Percentiles rank a stretch among this genome's conserved stretches.
Conservation (phyloP, 1,139 yeast species). For the Sugiyamaella novakii region DNA sequence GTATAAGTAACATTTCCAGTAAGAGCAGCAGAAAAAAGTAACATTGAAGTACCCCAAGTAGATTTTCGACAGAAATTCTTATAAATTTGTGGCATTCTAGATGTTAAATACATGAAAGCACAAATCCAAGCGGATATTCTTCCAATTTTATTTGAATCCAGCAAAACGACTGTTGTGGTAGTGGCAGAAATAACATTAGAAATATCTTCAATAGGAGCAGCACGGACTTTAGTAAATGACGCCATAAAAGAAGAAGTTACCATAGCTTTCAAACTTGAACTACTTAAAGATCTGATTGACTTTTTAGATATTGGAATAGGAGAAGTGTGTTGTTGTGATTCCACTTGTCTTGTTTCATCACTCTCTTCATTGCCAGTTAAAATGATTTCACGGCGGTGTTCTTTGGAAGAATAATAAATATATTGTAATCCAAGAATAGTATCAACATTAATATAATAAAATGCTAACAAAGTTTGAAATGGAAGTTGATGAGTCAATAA, state of each 20-base stretch:
- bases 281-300: conserved; percentile 11
- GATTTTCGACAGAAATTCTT: conserved; percentile 76
- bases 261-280: conserved; percentile 28
- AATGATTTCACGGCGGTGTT: conserved; percentile 26
- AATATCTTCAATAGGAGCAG: conserved; percentile 26
- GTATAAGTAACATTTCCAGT: conserved; percentile 83
- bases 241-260: conserved; percentile 38
- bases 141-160: conserved; percentile 46
- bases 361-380: conserved; percentile 9
- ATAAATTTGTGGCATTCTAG: conserved; percentile 82
- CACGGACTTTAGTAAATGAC: conserved; percentile 34
- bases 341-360: neutral
- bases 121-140: conserved; percentile 76
- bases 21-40: conserved; percentile 76
- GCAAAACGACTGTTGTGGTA: conserved; percentile 17
- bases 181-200: conserved; percentile 32
- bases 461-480: conserved; percentile 74
- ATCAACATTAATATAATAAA: conserved; percentile 77
- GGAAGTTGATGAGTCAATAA: conserved; percentile 70
- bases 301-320: conserved; percentile 19
- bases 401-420: conserved; percentile 58
- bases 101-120: conserved; percentile 70
- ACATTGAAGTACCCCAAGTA: conserved; percentile 80
- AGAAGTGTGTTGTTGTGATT: neutral
- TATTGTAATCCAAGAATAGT: conserved; percentile 70